Evolutionary conservation across 345 rosid genomes (phyloP), one percentile per base, ranked within the genome.

Genomic region (Turritis glabra): DNA sequence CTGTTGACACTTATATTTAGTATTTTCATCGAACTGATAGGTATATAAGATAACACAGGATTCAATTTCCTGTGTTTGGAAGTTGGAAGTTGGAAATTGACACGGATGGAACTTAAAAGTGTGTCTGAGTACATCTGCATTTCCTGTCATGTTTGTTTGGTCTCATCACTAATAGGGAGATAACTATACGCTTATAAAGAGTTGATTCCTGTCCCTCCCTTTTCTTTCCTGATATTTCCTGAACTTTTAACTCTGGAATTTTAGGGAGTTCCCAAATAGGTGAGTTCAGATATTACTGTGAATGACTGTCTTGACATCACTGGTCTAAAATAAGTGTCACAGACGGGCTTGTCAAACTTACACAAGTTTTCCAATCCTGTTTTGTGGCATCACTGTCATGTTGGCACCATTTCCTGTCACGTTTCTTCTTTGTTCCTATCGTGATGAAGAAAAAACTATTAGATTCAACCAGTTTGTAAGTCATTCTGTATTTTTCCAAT

Each of bases 241-340:
- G 7, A 55, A 46, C 12, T 74, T 50, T 22, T 32, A 64, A 65
- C 21, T 12, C 35, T 25, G 41, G 19, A 53, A 25, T 5, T 15
- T 37, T 38, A 1, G 35, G 32, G 53, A 26, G 58, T 33, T 48
- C 21, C 66, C 1, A 17, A 12, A 19, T 65, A 57, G 22, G 30
- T 67, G 29, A 37, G 35, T 75, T 27, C 23, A 58, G 53, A 67
- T 67, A 75, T 47, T 69, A 41, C 46, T 8, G 40, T 41, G 11
- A 11, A 26, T 69, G 44, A 19, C 7, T 43, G 29, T 55, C 29
- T 56, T 30, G 55, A 11, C 65, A 21, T 70, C 30, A 41, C 43
- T 57, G 56, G 27, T 56, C 46, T 70, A 9, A 9, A 30, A 21
- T 57, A 57, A 56, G 64, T 56, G 30, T 41, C 17, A 57, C 23